Percentiles rank a stretch among this genome's conserved stretches.
These are phyloP conservation scores for Aspergillus japonicus DNA, from an alignment of 2,329 filamentous ascomycete species.

Conservation along the genomic window DNA sequence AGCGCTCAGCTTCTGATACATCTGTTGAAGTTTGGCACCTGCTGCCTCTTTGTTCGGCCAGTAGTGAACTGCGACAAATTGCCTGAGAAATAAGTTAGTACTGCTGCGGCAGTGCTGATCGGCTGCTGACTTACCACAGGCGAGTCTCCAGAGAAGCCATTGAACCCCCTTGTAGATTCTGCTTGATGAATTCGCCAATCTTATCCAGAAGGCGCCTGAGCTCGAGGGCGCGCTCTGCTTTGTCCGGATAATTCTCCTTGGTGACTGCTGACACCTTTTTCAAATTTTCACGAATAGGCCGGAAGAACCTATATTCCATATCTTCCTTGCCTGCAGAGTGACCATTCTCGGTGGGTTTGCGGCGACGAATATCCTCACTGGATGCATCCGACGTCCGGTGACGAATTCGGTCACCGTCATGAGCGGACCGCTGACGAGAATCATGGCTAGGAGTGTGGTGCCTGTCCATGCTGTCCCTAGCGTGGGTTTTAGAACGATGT, in stretches of 20 bases:
- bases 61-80: slow-evolving; percentile 45
- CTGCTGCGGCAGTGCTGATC: background rate
- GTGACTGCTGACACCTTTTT: slow-evolving; percentile 47
- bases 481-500: slow-evolving; percentile 42
- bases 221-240: slow-evolving; percentile 43
- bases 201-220: slow-evolving; percentile 44
- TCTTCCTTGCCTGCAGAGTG: slow-evolving; percentile 32
- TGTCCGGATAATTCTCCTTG: slow-evolving; percentile 47
- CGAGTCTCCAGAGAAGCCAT: slow-evolving; percentile 43
- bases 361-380: slow-evolving; percentile 37
- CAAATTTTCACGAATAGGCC: slow-evolving; percentile 46
- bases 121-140: slow-evolving; percentile 42
- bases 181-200: slow-evolving; percentile 48
- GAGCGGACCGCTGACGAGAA: slow-evolving; percentile 35
- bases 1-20: slow-evolving; percentile 40
- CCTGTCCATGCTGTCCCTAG: slow-evolving; percentile 45
- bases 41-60: slow-evolving; percentile 48
- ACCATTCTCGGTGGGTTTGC: slow-evolving; percentile 40
- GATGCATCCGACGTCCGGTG: slow-evolving; percentile 35
- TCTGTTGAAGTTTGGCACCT: slow-evolving; percentile 36
- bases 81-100: slow-evolving; percentile 36
- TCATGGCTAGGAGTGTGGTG: slow-evolving; percentile 44
- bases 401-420: slow-evolving; percentile 35
- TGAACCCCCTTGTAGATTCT: slow-evolving; percentile 40
- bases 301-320: slow-evolving; percentile 47